Percentiles rank a stretch among this genome's conserved stretches.
Conservation (phyloP, 306 rosid species). For the Rosa lucieae region DNA sequence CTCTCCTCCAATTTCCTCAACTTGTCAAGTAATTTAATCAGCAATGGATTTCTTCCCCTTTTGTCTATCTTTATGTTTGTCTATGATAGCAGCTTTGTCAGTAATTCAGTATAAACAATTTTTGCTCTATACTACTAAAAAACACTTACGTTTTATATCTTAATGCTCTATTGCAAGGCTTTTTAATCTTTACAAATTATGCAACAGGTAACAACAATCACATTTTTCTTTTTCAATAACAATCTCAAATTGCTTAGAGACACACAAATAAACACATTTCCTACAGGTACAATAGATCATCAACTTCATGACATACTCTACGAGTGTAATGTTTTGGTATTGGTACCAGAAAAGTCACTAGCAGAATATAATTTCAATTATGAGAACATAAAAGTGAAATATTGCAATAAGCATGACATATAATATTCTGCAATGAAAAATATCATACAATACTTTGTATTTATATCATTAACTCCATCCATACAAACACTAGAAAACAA, state of each 20-base stretch:
- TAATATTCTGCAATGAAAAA: background rate
- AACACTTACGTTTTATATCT: background rate
- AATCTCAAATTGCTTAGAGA: too few relatives aligned
- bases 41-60: background rate
- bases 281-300: too few relatives aligned
- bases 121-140: background rate
- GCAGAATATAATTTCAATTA: too few relatives aligned
- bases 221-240: too few relatives aligned
- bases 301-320: too few relatives aligned
- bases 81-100: conserved; percentile 5
- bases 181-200: background rate
- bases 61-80: background rate
- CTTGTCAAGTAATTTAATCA: background rate
- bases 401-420: background rate
- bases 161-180: background rate
- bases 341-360: too few relatives aligned
- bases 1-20: background rate
- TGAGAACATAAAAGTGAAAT: background rate
- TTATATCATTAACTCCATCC: background rate
- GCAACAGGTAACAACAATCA: background rate
- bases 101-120: background rate
- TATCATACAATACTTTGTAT: background rate
- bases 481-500: background rate
- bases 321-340: too few relatives aligned
- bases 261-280: too few relatives aligned